Conservation (phyloP, 768 basidiomycete species). For the Phanerochaete carnosa region DNA sequence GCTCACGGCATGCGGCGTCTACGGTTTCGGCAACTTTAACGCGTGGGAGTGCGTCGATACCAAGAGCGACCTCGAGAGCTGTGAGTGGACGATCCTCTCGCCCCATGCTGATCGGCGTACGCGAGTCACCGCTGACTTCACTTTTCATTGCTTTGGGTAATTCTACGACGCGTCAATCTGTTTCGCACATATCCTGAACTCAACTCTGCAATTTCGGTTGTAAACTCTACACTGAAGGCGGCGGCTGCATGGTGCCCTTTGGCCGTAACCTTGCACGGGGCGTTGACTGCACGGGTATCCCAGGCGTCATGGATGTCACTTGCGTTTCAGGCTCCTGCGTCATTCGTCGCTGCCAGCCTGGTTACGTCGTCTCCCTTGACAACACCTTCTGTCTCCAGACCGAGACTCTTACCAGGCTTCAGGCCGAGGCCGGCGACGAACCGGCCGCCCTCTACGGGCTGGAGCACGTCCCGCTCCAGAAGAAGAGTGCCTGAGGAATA, state of each 20-base stretch:
- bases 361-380: constrained; percentile 28
- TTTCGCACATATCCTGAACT: neutral
- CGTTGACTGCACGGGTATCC: constrained; percentile 46
- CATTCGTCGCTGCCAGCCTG: constrained; percentile 43
- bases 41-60: constrained; percentile 52
- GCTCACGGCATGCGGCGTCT: constrained; percentile 41
- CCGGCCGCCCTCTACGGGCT: constrained; percentile 18
- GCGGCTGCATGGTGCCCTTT: constrained; percentile 21
- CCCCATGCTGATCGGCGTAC: neutral
- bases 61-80: constrained; percentile 47
- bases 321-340: constrained; percentile 42
- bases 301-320: constrained; percentile 46
- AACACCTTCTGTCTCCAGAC: constrained; percentile 15
- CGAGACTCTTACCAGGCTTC: neutral
- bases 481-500: neutral
- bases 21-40: constrained; percentile 18
- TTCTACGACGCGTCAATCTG: neutral
- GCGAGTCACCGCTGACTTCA: neutral
- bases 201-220: neutral
- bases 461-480: constrained; percentile 23
- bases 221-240: neutral
- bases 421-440: constrained; percentile 1
- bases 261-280: constrained; percentile 33
- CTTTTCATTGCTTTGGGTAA: neutral
- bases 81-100: constrained; percentile 29